A percentile compares a stretch with the other conserved stretches of the same genome.
Conservation (phyloP, 2,329 filamentous ascomycete genomes). For the Aspergillus japonicus region DNA sequence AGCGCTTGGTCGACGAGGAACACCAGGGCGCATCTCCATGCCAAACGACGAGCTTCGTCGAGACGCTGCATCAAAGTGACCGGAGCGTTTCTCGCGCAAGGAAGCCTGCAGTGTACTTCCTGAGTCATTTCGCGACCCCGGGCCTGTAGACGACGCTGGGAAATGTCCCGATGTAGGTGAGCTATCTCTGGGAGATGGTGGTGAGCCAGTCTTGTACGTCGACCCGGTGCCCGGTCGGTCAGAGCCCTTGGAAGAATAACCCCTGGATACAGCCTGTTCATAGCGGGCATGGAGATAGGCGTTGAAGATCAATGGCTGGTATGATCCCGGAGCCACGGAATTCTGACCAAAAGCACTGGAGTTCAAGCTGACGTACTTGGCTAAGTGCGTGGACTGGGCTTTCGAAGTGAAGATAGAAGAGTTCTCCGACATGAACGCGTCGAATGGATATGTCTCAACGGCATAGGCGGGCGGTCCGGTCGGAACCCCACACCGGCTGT, state of each 20-base stretch:
- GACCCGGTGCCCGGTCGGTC: conserved; percentile 77
- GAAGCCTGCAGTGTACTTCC: conserved; percentile 84
- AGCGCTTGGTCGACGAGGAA: conserved; percentile 61
- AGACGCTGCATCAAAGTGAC: conserved; percentile 79
- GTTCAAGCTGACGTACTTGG: conserved; percentile 84
- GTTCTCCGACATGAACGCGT: conserved; percentile 86
- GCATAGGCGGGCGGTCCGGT: conserved; percentile 91
- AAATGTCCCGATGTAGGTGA: conserved; percentile 80
- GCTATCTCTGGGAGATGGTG: conserved; percentile 56
- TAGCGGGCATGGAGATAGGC: conserved; percentile 77
- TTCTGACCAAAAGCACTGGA: conserved; percentile 79
- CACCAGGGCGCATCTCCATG: conserved; percentile 63
- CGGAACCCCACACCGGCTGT: conserved; percentile 79
- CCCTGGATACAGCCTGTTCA: conserved; percentile 53
- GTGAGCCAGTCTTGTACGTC: conserved; percentile 52
- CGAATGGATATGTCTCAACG: conserved; percentile 86
- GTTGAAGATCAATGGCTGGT: conserved; percentile 76
- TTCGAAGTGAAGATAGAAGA: conserved; percentile 73
- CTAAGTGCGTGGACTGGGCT: conserved; percentile 68
- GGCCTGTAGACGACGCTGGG: conserved; percentile 70
- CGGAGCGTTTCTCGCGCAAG: conserved; percentile 88
- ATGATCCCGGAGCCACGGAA: conserved; percentile 51
- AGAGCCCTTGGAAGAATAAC: conserved; percentile 40
- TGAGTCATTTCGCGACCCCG: conserved; percentile 86
- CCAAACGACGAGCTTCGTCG: conserved; percentile 92